Conservation (phyloP, 2,329 filamentous ascomycete genomes). For the Microdochium trichocladiopsis region DNA sequence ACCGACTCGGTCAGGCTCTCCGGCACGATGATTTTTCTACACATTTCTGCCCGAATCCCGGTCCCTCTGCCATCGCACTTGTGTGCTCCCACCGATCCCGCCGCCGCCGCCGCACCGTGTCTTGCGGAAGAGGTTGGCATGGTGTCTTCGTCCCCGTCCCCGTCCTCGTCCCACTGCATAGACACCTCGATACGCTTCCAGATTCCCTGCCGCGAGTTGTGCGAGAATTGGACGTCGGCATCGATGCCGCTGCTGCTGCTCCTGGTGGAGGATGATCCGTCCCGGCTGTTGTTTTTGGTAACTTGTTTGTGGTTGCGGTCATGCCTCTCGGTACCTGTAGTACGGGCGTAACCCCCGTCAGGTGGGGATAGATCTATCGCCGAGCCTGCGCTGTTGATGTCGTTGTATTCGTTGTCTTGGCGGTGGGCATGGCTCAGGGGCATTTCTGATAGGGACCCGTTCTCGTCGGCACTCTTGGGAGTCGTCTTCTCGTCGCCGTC, state of each 20-base stretch:
- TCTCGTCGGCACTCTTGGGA: background rate
- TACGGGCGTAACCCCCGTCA: no score
- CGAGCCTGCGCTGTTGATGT: background rate
- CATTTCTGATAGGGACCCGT: background rate
- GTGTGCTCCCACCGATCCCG: background rate
- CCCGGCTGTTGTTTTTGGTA: background rate
- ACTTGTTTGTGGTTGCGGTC: background rate
- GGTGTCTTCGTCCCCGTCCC: no score
- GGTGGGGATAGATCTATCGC: background rate
- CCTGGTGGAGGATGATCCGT: no score
- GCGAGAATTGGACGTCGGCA: background rate
- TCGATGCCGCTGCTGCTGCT: background rate
- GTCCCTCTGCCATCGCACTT: background rate
- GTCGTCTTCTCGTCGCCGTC: background rate
- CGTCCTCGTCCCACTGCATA: slow-evolving; percentile 1
- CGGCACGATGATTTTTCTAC: background rate
- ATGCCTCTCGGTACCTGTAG: no score
- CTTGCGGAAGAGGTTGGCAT: no score
- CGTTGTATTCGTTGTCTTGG: background rate
- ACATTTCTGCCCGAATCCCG: background rate
- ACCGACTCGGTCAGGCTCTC: background rate
- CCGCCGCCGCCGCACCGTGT: no score
- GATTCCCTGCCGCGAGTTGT: slow-evolving; percentile 2
- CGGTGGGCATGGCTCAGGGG: background rate
- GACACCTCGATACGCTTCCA: background rate